Evolutionary conservation across 805 yeast genomes (phyloP), one percentile per base, ranked within the genome.

Genomic region (Barnettozyma botsteinii): DNA sequence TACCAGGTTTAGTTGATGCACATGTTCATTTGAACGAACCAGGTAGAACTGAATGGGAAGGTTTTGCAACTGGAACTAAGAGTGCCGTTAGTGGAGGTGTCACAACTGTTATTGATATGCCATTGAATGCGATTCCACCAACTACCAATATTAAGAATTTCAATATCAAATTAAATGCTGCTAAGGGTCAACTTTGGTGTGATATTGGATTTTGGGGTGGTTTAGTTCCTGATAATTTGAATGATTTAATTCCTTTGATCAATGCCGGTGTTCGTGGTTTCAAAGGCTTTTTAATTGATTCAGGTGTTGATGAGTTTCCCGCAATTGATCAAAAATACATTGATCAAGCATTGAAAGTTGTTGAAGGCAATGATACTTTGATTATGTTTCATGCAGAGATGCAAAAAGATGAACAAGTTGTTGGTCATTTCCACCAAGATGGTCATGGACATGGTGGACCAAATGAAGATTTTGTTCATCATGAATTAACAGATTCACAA

Each of bases 1-100:
- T 91, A 67, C 97, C 98, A 0, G 98, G 98, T 0, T 70, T 89
- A 23, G 94, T 89, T 4, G 98, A 89, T 56, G 75, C 95, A 5
- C 98, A 89, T 60, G 98, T 89, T 20, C 98, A 89, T 56, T 66
- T 89, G 51, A 91, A 91, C 60, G 98, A 91, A 55, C 97, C 98
- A 0, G 98, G 98, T n/a, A 69, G 97, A 51, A 89, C 97, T 1
- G 96, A 88, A 47, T 89, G 98, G 98, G 98, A 89, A 62, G 98
- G 98, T 2, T 89, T 91, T 59, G 95, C 80, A n/a, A 83, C 95
- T 0, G 98, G 98, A 0, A 89, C 98, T 0, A 81, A 81, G 57
- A 85, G 96, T 2, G 97, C 97, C 0, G 95, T 95, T 0, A 72
- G 89, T 11, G 98, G 98, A 14, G 98, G 98, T 42, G 97, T 89